A percentile compares a stretch with the other conserved stretches of the same genome.
Conservation (phyloP, 176 grass and related monocot genomes). For the Lolium rigidum region DNA sequence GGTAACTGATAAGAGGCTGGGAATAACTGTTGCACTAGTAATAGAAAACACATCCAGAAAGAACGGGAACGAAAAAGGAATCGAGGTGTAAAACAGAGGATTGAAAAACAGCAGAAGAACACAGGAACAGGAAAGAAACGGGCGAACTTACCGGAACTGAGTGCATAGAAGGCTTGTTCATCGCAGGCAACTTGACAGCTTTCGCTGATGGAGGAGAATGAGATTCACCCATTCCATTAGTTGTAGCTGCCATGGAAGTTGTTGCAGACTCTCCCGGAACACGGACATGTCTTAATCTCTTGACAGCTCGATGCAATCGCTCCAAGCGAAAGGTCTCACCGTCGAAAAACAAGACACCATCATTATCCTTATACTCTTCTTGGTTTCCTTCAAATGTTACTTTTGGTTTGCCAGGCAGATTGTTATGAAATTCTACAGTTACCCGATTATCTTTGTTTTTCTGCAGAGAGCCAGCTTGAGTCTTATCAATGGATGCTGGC, state of each 20-base stretch:
- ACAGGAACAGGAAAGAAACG: conserved; percentile 3
- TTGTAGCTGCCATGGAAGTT: conserved; percentile 49
- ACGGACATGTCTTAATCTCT: conserved; percentile 89
- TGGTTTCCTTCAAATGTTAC: conserved; percentile 92
- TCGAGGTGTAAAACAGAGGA: conserved; percentile 8
- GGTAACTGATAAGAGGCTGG: not conserved
- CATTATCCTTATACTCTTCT: conserved; percentile 95
- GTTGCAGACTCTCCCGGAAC: conserved; percentile 74
- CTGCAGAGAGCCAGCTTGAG: conserved; percentile 81
- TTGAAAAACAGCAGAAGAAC: not conserved
- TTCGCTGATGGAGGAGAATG: conserved; percentile 78
- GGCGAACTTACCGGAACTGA: conserved; percentile 63
- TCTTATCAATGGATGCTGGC: conserved; percentile 98
- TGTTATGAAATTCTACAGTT: conserved; percentile 96
- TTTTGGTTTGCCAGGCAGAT: conserved; percentile 86
- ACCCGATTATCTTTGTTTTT: conserved; percentile 93
- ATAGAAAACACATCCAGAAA: not conserved
- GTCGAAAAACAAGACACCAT: conserved; percentile 94
- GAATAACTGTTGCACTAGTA: not conserved
- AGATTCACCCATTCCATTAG: conserved; percentile 58
- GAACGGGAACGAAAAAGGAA: too few relatives aligned
- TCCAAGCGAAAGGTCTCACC: conserved; percentile 84
- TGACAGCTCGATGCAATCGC: conserved; percentile 85
- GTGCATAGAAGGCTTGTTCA: conserved; percentile 59
- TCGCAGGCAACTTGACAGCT: conserved; percentile 55